Conservation (phyloP, 2,329 filamentous ascomycete species). For the Scedosporium apiospermum region DNA sequence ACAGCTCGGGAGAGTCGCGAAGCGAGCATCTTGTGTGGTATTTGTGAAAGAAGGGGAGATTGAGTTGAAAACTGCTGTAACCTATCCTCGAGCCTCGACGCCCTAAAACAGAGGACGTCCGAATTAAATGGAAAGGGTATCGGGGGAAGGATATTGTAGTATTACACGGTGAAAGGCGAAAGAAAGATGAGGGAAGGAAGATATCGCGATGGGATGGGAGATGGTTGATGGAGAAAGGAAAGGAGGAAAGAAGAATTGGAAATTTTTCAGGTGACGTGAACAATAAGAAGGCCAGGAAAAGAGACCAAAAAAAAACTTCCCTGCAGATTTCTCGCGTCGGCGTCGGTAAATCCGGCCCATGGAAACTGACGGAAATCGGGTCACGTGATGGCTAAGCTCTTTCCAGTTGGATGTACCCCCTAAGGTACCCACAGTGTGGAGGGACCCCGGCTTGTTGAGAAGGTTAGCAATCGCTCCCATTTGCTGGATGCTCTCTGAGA, state of each 20-base stretch:
- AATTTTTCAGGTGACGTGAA: constrained; percentile 8
- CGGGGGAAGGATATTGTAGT: constrained; percentile 3
- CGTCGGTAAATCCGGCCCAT: constrained; percentile 7
- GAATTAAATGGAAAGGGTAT: constrained; percentile 16
- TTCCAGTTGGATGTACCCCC: not conserved
- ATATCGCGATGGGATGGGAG: constrained; percentile 12
- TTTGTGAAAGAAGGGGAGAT: constrained; percentile 21
- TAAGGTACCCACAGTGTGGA: not conserved
- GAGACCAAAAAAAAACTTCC: constrained; percentile 1
- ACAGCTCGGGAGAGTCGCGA: constrained; percentile 67
- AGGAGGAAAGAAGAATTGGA: constrained; percentile 8
- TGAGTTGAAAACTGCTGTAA: constrained; percentile 23
- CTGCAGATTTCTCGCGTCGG: not conserved
- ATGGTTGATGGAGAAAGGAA: constrained; percentile 17
- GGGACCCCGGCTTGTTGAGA: not conserved
- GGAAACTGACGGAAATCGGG: constrained; percentile 4
- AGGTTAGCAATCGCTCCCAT: no score
- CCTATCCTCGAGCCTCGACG: no score
- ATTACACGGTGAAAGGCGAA: constrained; percentile 23
- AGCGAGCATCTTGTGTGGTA: constrained; percentile 54
- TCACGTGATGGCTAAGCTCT: constrained; percentile 4
- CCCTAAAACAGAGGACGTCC: no score
- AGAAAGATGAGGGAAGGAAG: constrained; percentile 17
- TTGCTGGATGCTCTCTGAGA: no score
- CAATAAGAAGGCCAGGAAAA: not conserved